A percentile compares a stretch with the other conserved stretches of the same genome.
Conservation (phyloP, 441 rosid species). For the Melastoma candidum region DNA sequence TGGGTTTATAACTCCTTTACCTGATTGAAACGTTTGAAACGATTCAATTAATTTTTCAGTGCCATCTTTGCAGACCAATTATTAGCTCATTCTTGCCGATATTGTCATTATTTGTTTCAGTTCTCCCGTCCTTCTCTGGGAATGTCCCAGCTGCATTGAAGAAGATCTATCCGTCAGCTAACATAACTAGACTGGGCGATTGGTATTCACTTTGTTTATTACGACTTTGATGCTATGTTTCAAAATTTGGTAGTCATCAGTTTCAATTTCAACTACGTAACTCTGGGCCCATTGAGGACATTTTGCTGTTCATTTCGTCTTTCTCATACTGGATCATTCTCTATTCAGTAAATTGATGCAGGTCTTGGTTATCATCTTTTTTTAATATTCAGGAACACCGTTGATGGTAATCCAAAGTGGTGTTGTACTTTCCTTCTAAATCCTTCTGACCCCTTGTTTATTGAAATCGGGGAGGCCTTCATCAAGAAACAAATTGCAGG, state of each 20-base stretch:
- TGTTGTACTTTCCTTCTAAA: conserved; percentile 93
- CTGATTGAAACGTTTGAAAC: not conserved
- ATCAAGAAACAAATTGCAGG: conserved; percentile 73
- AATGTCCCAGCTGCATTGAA: conserved; percentile 88
- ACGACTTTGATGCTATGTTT: not conserved
- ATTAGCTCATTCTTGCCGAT: not conserved
- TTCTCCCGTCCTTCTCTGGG: conserved; percentile 97
- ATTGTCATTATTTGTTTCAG: conserved; percentile 24
- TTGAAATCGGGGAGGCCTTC: conserved; percentile 87
- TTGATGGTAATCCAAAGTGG: conserved; percentile 80
- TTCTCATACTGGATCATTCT: not conserved
- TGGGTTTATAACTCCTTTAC: too few species aligned
- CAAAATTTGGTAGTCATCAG: too few species aligned
- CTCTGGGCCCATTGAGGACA: too few species aligned
- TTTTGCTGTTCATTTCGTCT: too few species aligned
- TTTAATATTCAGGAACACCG: conserved; percentile 67
- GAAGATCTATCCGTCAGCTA: conserved; percentile 69
- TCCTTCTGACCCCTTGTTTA: conserved; percentile 87
- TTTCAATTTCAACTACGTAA: too few species aligned
- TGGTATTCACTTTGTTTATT: conserved; percentile 42
- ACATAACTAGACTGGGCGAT: conserved; percentile 80
- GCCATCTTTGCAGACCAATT: not conserved
- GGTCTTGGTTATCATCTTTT: not conserved
- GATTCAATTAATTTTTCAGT: not conserved
- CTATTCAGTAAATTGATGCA: conserved; percentile 4